Evolutionary conservation across 306 rosid genomes (phyloP), one percentile per base, ranked within the genome.

Genomic region (Quercus wislizeni): DNA sequence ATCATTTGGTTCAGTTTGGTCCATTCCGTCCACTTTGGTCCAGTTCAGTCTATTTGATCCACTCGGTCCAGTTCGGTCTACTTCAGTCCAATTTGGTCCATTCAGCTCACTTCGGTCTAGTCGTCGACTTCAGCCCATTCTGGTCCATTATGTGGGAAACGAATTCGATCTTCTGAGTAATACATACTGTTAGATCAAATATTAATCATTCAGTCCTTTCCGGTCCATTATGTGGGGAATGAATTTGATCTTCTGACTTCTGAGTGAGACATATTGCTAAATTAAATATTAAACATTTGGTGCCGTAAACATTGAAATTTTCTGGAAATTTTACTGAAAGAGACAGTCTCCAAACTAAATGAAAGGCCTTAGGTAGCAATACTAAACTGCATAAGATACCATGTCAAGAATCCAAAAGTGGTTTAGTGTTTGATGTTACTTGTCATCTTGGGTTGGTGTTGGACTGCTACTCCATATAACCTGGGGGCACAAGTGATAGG

Each of bases 401-500:
- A 57, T 81, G 88, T 61, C 83, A 83, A 51, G 43, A 84, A 80
- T 89, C 82, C 92, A 76, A 86, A 83, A 84, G 97, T 87, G 71
- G 64, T 81, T 92, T 97, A 74, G 92, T 91, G 71, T 91, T 76
- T 90, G 97, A 94, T 75, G 98, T 94, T 84, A 94, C 97, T 67
- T 86, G 89, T 77, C 88, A 88, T 83, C 91, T 94, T 78, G 98
- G 97, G 74, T 85, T 94, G 43, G 10, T 38, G 87, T 80, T 61
- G 52, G 88, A 85, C 79, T 80, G 62, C 90, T 77, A 81, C 68
- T 81, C 85, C 61, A 38, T 82, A 76, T 92, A 89, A 28, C 84
- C 93, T 63, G 96, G 88, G 75, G 55, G 70, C 67, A 85, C 87
- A 80, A 83, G 83, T 80, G 92, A 89, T 68, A 87, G 87, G 74